Conservation (phyloP, 148 eudicot species). For the Camellia lanceoleosa region DNA sequence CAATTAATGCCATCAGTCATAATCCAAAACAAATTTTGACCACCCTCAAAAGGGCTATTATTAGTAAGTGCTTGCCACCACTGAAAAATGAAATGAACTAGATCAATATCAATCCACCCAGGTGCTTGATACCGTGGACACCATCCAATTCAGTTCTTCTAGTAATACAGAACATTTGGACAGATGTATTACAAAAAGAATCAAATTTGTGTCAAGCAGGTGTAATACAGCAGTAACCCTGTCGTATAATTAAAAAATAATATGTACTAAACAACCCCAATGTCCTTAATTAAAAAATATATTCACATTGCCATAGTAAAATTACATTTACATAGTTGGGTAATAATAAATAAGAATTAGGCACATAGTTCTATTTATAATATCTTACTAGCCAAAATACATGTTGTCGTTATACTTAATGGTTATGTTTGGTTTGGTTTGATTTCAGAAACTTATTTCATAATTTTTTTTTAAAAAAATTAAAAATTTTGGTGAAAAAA, state of each 20-base stretch:
- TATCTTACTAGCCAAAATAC: too few relatives aligned
- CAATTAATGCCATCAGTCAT: background rate
- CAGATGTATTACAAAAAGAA: background rate
- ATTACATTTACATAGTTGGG: too few relatives aligned
- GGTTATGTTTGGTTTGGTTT: too few relatives aligned
- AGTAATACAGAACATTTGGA: background rate
- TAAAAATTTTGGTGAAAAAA: too few relatives aligned
- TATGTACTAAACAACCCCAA: too few relatives aligned
- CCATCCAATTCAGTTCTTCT: constrained; percentile 2
- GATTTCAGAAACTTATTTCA: too few relatives aligned
- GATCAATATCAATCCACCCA: background rate
- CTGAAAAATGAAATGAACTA: background rate
- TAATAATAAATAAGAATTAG: too few relatives aligned
- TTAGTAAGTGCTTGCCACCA: background rate
- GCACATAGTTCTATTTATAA: too few relatives aligned
- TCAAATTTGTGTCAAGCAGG: background rate
- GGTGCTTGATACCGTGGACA: background rate
- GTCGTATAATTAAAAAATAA: background rate
- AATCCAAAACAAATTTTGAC: background rate
- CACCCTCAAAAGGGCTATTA: background rate
- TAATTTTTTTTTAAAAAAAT: too few relatives aligned
- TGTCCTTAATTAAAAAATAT: too few relatives aligned
- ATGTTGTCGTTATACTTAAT: too few relatives aligned
- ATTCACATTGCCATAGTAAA: too few relatives aligned
- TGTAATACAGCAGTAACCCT: background rate